A percentile compares a stretch with the other conserved stretches of the same genome.
Evolutionary conservation across 371 early-diverging fungal genomes (phyloP).

Genomic region (Ordospora pajunii): DNA sequence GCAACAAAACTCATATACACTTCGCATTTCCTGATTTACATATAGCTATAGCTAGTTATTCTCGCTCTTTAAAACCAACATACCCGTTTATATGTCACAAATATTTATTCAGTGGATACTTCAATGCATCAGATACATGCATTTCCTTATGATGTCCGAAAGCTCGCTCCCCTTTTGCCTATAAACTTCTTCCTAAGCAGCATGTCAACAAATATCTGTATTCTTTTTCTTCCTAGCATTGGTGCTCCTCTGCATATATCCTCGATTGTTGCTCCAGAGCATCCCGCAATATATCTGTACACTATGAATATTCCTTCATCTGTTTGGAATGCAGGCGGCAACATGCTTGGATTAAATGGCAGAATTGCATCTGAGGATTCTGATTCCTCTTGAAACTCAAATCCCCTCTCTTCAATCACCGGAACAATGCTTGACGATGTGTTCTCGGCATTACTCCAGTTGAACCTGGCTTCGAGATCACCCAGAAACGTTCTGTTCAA

Average conservation of each 20-base stretch:
- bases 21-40: too few species aligned
- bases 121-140: not conserved
- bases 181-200: slow-evolving; percentile 45
- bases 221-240: slow-evolving; percentile 21
- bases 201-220: slow-evolving; percentile 49
- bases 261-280: slow-evolving; percentile 6
- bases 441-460: not conserved
- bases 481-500: slow-evolving; percentile 19
- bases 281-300: slow-evolving; percentile 32
- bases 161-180: slow-evolving; percentile 11
- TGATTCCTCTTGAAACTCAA: slow-evolving; percentile 20
- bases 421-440: not conserved
- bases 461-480: not conserved
- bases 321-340: slow-evolving; percentile 44
- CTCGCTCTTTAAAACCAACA: too few species aligned
- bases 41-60: too few species aligned
- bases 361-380: not conserved
- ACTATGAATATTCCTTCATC: slow-evolving; percentile 31
- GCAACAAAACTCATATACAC: slow-evolving; percentile 8
- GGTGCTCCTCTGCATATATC: slow-evolving; percentile 27
- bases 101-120: slow-evolving; percentile 35
- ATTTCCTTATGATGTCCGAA: not conserved
- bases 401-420: not conserved
- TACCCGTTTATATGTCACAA: too few species aligned
- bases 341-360: slow-evolving; percentile 25